Conservation (phyloP, 2,329 filamentous ascomycete genomes). For the Fusarium sterilihyphosum region DNA sequence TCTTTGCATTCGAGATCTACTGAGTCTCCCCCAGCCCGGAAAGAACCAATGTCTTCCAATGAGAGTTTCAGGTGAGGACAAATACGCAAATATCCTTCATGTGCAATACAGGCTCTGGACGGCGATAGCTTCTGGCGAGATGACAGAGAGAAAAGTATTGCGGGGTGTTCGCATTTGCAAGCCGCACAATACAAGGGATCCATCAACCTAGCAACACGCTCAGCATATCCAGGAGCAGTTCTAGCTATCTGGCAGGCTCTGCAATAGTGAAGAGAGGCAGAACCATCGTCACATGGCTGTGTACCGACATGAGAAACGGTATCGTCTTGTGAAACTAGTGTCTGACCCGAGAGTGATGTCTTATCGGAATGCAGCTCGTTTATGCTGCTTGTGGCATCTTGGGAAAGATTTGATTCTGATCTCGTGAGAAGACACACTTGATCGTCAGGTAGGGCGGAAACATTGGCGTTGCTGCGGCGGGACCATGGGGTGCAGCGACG, state of each 20-base stretch:
- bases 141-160: background rate
- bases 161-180: background rate
- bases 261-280: background rate
- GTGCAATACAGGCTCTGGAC: background rate
- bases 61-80: background rate
- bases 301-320: accelerated
- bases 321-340: background rate
- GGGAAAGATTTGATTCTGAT: background rate
- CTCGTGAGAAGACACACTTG: background rate
- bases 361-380: accelerated
- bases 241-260: background rate
- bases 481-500: background rate
- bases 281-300: background rate
- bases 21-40: background rate
- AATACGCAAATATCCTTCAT: background rate
- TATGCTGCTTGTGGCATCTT: background rate
- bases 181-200: background rate
- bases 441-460: background rate
- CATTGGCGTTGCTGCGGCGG: background rate
- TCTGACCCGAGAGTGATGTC: background rate
- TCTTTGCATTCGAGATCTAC: background rate
- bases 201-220: background rate
- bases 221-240: background rate
- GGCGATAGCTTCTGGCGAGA: background rate
- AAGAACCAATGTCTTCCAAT: background rate